Evolutionary conservation across 495 filamentous ascomycete genomes (phyloP).

Genomic region (Lasiosphaeris hirsuta): DNA sequence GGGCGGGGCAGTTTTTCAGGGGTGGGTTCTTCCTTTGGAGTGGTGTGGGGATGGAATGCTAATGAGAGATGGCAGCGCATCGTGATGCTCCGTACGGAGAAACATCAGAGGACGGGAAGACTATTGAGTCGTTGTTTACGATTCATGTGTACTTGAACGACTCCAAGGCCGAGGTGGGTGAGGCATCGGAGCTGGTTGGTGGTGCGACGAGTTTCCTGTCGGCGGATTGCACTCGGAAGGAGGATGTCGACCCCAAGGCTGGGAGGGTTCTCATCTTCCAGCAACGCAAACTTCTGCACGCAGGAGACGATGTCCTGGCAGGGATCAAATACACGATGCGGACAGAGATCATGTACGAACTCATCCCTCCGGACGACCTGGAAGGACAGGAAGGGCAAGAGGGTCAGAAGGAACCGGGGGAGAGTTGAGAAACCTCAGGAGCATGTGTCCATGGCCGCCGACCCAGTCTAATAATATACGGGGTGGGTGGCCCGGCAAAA

Average conservation of each 20-base stretch:
- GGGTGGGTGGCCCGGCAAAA: too few species aligned
- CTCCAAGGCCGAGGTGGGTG: slow-evolving; percentile 33
- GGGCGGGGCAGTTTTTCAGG: slow-evolving; percentile 70
- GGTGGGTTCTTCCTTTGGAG: slow-evolving; percentile 40
- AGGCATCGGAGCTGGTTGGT: slow-evolving; percentile 46
- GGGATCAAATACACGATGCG: slow-evolving; percentile 76
- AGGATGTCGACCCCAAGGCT: slow-evolving; percentile 66
- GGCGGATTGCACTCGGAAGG: slow-evolving; percentile 37
- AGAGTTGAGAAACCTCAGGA: too few species aligned
- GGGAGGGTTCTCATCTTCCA: slow-evolving; percentile 78
- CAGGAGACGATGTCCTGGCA: slow-evolving; percentile 67
- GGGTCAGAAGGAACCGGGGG: too few species aligned
- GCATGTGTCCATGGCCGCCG: too few species aligned
- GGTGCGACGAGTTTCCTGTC: slow-evolving; percentile 65
- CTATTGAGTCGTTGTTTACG: slow-evolving; percentile 63
- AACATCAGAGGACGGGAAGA: slow-evolving; percentile 43
- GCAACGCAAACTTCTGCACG: slow-evolving; percentile 64
- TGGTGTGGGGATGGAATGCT: not conserved
- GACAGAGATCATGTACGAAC: slow-evolving; percentile 72
- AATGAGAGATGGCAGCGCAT: slow-evolving; percentile 59
- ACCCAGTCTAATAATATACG: too few species aligned
- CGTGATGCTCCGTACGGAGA: slow-evolving; percentile 68
- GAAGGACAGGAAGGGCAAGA: too few species aligned
- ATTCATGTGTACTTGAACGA: slow-evolving; percentile 81
- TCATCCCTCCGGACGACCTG: slow-evolving; percentile 1